Evolutionary conservation across 2,329 filamentous ascomycete species (phyloP), one percentile per base, ranked within the genome.

Genomic region (Phialocephala sp.): DNA sequence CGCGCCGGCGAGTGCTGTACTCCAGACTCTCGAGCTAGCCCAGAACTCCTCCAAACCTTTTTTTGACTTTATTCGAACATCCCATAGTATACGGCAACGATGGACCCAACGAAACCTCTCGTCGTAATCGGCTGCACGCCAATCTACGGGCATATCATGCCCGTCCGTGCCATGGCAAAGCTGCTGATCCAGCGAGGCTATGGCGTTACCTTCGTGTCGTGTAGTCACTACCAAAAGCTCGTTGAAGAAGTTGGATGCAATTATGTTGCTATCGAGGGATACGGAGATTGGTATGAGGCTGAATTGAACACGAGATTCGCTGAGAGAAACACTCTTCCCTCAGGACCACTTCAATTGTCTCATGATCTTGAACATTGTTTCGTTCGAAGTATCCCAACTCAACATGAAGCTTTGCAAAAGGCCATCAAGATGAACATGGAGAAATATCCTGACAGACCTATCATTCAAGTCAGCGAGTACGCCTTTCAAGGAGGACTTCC

Each of bases 391-490:
- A 80, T 79, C 4, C 75, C 77, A 0, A 62, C 68, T 4, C 74
- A 77, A 8, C 76, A 78, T 65, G 65, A 72, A 47, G 73, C 75
- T 5, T 54, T 80, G 8, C 77, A 79, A 62, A 65, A 63, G 11
- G 74, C 77, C 2, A 79, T 82, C 15, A 76, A 77, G 71, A 72
- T 69, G 4, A 66, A 79, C 36, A 73, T 75, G 2, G 72, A 73
- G 8, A 63, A 74, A 1, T 73, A 80, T 37, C 76, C 77, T 2
- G 68, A 66, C 4, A 75, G 78, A 9, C 74, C 80, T 36, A 75
- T 85, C 35, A 67, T 85, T 22, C 72, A 83, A 14, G 60, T 85
- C n/a, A 75, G 75, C 39, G 83, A 85, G 69, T 72, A 75, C 2
- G 71, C 76, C 2, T 79, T 77, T 54, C 72, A 77, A 62, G 81